A percentile compares a stretch with the other conserved stretches of the same genome.
Conservation (phyloP, 2,329 filamentous ascomycete species). For the Aureobasidium sp. region DNA sequence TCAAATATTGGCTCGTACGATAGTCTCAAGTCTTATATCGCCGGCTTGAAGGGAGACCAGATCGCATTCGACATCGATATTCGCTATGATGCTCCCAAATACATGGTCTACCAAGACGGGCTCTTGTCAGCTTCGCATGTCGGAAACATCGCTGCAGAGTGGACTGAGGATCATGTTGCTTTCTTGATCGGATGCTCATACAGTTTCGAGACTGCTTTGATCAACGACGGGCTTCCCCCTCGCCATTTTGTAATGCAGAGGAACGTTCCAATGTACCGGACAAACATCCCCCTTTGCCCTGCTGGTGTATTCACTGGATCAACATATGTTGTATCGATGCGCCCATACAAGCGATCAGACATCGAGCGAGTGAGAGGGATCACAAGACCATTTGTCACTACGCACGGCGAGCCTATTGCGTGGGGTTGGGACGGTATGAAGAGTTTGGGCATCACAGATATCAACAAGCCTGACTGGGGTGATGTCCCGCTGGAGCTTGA, state of each 20-base stretch:
- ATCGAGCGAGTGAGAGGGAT: slow-evolving; percentile 49
- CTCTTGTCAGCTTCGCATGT: slow-evolving; percentile 34
- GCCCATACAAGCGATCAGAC: slow-evolving; percentile 47
- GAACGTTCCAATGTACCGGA: slow-evolving; percentile 58
- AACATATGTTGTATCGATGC: slow-evolving; percentile 58
- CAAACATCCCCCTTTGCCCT: slow-evolving; percentile 48
- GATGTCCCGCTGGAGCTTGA: slow-evolving; percentile 37
- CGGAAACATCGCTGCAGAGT: slow-evolving; percentile 43
- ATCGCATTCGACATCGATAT: slow-evolving; percentile 47
- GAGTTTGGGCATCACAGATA: slow-evolving; percentile 48
- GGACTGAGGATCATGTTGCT: slow-evolving; percentile 53
- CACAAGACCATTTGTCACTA: slow-evolving; percentile 48
- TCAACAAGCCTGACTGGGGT: slow-evolving; percentile 52
- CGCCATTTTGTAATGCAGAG: slow-evolving; percentile 43
- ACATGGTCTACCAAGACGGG: slow-evolving; percentile 51
- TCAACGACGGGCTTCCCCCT: slow-evolving; percentile 44
- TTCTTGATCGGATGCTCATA: slow-evolving; percentile 60
- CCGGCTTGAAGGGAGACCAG: slow-evolving; percentile 23
- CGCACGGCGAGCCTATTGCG: slow-evolving; percentile 58
- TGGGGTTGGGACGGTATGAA: slow-evolving; percentile 56
- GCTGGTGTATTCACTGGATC: slow-evolving; percentile 51
- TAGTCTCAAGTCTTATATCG: slow-evolving; percentile 34
- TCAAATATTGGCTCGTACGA: slow-evolving; percentile 37
- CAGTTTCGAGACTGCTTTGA: slow-evolving; percentile 55
- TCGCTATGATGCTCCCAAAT: slow-evolving; percentile 51